Base-by-base conservation (phyloP, 2,329 filamentous ascomycete genomes). In the Geosmithia putterillii region DNA sequence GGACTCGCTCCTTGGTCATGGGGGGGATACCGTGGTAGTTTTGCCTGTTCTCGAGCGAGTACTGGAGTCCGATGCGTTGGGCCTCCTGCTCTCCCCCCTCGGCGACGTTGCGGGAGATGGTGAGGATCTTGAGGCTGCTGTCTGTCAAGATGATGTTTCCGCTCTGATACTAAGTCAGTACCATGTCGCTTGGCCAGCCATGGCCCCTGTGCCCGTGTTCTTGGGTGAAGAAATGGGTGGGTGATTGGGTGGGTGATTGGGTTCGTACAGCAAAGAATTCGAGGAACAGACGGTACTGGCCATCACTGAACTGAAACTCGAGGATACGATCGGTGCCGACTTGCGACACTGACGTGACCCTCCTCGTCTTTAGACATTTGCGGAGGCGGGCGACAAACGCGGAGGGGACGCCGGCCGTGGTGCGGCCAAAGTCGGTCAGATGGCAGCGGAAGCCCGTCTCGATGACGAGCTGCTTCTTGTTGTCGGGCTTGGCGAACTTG, bases 401-500 rank as follows among this genome's bases (percentile, higher is more conserved):
- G 7, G 88, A 94, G 2, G 92, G 92, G 0, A 82, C 79, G 17
- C 84, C 76, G 4, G 89, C 86, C 1, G 90, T 90, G 1, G 88
- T 83, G 50, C 92, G 84, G 22, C 85, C 79, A 67, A 95, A 98
- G 53, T 83, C 80, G 25, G 92, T 96, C 46, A 96, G 71, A 59
- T 98, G 92, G 62, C 87, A 94, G 57, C 92, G 87, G 63, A 98
- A 98, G 23, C 92, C 92, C 2, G 86, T 92, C 60, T 98, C 92
- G 54, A 98, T 79, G 42, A 98, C 71, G 22, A 98, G 73, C 60
- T 96, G 90, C 58, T 92, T 83, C 62, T 89, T 88, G 51, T 82
- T 76, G 56, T 90, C 82, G 38, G 90, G 87, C 60, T 92, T 94
- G 44, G 88, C 81, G 58, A 98, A 92, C 59, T 95, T 96, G 62